A percentile compares a stretch with the other conserved stretches of the same genome.
phyloP scores from a whole-genome alignment of 352 stramenopile species.

The Phytopythium litorale region DNA sequence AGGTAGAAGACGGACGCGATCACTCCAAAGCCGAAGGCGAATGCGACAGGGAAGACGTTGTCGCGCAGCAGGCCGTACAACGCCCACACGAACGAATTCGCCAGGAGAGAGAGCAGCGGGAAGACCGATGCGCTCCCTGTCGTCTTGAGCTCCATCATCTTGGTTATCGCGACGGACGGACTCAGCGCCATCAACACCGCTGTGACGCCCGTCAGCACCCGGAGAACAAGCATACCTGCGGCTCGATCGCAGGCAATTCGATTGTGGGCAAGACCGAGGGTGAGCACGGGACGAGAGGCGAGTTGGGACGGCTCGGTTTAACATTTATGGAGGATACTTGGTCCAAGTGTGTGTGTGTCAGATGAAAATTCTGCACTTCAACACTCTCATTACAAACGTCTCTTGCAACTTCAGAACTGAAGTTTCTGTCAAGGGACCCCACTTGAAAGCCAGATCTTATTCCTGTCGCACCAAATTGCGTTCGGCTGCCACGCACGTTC shows the following conservation, averaged over 20 bases:
- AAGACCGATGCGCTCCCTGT: slow-evolving; percentile 30
- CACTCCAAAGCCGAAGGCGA: slow-evolving; percentile 26
- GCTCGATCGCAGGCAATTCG: slow-evolving; percentile 2
- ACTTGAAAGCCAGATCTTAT: background rate
- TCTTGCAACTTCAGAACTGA: background rate
- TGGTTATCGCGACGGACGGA: slow-evolving; percentile 26
- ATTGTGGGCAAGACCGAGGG: background rate
- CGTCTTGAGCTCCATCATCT: slow-evolving; percentile 31
- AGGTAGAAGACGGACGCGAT: slow-evolving; percentile 36
- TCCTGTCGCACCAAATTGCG: background rate
- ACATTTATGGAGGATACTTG: background rate
- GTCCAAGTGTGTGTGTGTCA: background rate
- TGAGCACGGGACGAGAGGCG: background rate
- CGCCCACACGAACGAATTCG: slow-evolving; percentile 34
- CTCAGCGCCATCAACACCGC: slow-evolving; percentile 38
- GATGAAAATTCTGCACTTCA: background rate
- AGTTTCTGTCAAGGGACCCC: background rate
- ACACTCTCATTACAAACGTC: background rate
- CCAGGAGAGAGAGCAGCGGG: slow-evolving; percentile 27
- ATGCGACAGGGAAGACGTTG: slow-evolving; percentile 25
- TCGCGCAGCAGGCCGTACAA: slow-evolving; percentile 34
- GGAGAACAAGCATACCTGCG: slow-evolving; percentile 16
- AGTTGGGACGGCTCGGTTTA: background rate
- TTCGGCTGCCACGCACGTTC: background rate
- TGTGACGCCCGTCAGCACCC: slow-evolving; percentile 20